Conservation (phyloP, 2,329 filamentous ascomycete genomes). For the Colletotrichum shisoi region DNA sequence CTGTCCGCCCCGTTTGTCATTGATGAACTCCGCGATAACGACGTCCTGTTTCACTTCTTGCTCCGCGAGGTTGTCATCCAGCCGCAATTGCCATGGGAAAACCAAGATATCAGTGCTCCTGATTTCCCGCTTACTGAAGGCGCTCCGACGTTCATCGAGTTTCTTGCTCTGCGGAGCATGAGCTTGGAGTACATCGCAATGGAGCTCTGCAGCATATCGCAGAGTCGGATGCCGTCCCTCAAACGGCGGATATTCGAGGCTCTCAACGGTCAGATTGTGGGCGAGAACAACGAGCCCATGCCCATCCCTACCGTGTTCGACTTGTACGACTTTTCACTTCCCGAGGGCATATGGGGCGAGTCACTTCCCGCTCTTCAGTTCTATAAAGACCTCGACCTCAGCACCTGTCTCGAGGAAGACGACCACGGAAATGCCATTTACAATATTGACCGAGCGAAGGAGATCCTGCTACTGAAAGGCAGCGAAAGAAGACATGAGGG, state of each 20-base stretch:
- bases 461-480: conserved; percentile 75
- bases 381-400: conserved; percentile 73
- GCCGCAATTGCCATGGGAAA: conserved; percentile 77
- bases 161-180: conserved; percentile 77
- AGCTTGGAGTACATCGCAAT: conserved; percentile 85
- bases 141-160: conserved; percentile 75
- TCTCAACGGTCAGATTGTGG: conserved; percentile 77
- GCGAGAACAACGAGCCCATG: conserved; percentile 71
- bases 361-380: conserved; percentile 64
- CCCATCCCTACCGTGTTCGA: conserved; percentile 84
- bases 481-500: conserved; percentile 65
- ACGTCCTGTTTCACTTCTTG: conserved; percentile 81
- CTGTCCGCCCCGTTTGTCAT: conserved; percentile 79
- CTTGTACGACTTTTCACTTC: conserved; percentile 84
- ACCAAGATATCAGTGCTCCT: conserved; percentile 64
- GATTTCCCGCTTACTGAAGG: conserved; percentile 75
- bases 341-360: conserved; percentile 60
- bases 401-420: conserved; percentile 68
- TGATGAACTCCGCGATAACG: conserved; percentile 78
- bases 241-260: conserved; percentile 74
- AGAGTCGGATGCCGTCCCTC: conserved; percentile 72
- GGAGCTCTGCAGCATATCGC: conserved; percentile 80
- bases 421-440: conserved; percentile 67
- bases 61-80: conserved; percentile 75
- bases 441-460: conserved; percentile 73